Base-by-base conservation (phyloP, 768 basidiomycete species). In the Imleria badia region DNA sequence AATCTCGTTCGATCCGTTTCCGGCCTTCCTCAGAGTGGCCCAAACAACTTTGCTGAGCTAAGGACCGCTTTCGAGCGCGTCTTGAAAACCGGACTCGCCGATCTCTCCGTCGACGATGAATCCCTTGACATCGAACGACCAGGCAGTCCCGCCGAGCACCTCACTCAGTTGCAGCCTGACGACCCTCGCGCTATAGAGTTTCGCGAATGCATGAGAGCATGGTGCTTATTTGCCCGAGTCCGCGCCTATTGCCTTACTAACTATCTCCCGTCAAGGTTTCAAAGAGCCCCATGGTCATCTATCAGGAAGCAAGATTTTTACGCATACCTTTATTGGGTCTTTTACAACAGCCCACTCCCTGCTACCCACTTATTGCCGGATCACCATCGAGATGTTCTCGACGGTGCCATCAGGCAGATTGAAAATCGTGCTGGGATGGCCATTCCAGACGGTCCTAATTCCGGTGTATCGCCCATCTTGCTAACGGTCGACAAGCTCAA, bases 271-370 rank as follows among this genome's bases (percentile, higher is more conserved):
- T 36, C 51, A 63, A 64, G 91, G 91, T 95, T 95, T 68, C 73
- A 79, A 52, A 84, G 82, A 60, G 82, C 78, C 15, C 82, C 85
- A 0, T 96, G 89, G 88, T 85, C 85, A 0, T 75, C 79, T 13
- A 80, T 96, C 53, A 82, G 76, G 41, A 76, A 75, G 17, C 73
- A 80, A 36, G 82, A 92, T 66, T 73, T 91, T 52, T 77, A 77
- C 39, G 75, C 81, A 55, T 95, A 91, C 89, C 73, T 96, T 30
- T 85, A 90, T 52, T 95, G 93, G 92, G 80, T 83, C 22, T 85
- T 89, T 63, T 94, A 85, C 70, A 87, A 87, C 64, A 75, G 79
- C 6, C 76, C 83, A 36, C 74, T 89, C 31, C 85, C 86, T 15
- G 64, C 80, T 7, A 65, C 72, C 6, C 76, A 83, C 12, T 49